These are phyloP conservation scores for Yamadazyma olivae DNA, from an alignment of 805 yeast genomes.

Conservation along the genomic window DNA sequence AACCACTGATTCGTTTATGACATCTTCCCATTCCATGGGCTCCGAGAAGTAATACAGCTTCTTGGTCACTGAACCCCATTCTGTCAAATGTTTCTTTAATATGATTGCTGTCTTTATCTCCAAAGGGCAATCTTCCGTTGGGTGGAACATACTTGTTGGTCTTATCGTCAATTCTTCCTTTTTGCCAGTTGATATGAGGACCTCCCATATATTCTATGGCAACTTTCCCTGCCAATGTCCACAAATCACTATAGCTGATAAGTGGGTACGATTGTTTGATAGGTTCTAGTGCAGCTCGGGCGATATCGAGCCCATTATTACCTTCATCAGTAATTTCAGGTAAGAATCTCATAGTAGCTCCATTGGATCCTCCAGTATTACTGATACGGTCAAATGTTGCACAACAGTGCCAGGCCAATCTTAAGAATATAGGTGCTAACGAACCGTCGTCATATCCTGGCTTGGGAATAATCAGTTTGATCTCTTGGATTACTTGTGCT, in stretches of 20 bases:
- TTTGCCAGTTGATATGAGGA: conserved; percentile 57
- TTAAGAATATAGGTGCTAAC: conserved; percentile 74
- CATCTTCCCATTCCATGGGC: conserved; percentile 80
- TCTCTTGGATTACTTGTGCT: conserved; percentile 28
- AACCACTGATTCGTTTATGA: conserved; percentile 69
- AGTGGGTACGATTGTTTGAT: conserved; percentile 56
- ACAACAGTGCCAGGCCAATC: conserved; percentile 84
- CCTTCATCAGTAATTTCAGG: conserved; percentile 55
- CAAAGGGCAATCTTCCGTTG: conserved; percentile 52
- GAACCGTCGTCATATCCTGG: conserved; percentile 60
- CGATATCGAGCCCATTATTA: conserved; percentile 50
- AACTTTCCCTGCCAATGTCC: conserved; percentile 69
- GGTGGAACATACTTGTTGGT: conserved; percentile 36
- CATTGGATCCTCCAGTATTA: conserved; percentile 62
- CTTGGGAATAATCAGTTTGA: conserved; percentile 25
- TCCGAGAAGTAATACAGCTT: conserved; percentile 68
- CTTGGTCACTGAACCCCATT: conserved; percentile 65
- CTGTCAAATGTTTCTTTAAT: conserved; percentile 44
- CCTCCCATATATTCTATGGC: conserved; percentile 66
- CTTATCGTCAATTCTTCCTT: conserved; percentile 43
- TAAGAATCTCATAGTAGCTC: conserved; percentile 45
- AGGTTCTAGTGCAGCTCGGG: conserved; percentile 55
- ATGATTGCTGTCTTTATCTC: conserved; percentile 41
- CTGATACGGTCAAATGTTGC: conserved; percentile 71
- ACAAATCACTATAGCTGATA: conserved; percentile 63